Evolutionary conservation across 345 rosid genomes (phyloP).

Genomic region (Jatropha curcas): DNA sequence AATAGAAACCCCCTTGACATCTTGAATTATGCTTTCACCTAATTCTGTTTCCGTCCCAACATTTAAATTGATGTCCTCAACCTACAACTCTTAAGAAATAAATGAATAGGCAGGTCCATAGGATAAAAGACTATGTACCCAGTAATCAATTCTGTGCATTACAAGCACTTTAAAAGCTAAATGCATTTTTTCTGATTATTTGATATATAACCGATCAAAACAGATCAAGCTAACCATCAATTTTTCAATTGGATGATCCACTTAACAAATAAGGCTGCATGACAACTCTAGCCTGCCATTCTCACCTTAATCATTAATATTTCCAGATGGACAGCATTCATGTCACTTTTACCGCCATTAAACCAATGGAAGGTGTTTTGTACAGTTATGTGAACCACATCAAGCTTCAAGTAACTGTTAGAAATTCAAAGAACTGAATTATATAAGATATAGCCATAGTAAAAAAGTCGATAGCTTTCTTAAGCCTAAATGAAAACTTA

Average conservation of each 20-base stretch:
- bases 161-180: neutral
- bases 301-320: slow-evolving; percentile 80
- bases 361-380: slow-evolving; percentile 84
- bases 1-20: slow-evolving; percentile 88
- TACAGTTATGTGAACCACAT: slow-evolving; percentile 90
- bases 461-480: neutral
- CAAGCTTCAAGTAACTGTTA: slow-evolving; percentile 89
- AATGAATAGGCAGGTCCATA: slow-evolving; percentile 1
- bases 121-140: neutral
- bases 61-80: slow-evolving; percentile 91
- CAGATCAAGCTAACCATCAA: neutral
- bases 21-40: slow-evolving; percentile 91
- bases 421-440: slow-evolving; percentile 23
- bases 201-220: neutral
- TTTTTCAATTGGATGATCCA: slow-evolving; percentile 4
- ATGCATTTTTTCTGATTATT: neutral
- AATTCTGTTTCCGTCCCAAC: slow-evolving; percentile 73
- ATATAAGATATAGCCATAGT: neutral
- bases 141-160: neutral
- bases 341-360: slow-evolving; percentile 66
- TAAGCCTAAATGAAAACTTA: slow-evolving; percentile 43
- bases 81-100: slow-evolving; percentile 38
- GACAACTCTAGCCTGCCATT: slow-evolving; percentile 10
- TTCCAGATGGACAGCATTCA: slow-evolving; percentile 84
- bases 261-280: neutral